These are phyloP conservation scores for Cladorrhinum samala DNA, from an alignment of 495 filamentous ascomycete species.

Conservation along the genomic window DNA sequence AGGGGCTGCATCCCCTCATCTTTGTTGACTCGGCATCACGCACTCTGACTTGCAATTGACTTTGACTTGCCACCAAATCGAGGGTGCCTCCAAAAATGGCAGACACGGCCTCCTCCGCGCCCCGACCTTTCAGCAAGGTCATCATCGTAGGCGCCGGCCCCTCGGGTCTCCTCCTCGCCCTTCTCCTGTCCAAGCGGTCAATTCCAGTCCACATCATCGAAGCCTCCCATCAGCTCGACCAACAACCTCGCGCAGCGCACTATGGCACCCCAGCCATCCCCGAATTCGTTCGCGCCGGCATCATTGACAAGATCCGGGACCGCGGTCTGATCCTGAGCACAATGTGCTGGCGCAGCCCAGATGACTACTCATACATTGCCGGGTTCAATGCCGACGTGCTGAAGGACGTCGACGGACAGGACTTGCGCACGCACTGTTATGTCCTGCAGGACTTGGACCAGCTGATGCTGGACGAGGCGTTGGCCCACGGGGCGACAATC, in stretches of 20 bases:
- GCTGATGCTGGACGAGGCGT: constrained; percentile 13
- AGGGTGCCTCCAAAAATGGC: background rate
- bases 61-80: no score
- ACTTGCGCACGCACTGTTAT: constrained; percentile 43
- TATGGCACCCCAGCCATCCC: constrained; percentile 38
- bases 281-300: constrained; percentile 45
- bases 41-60: no score
- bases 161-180: constrained; percentile 48
- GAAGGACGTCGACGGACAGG: constrained; percentile 27
- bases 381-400: constrained; percentile 26
- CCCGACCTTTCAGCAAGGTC: constrained; percentile 15
- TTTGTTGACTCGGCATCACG: no score
- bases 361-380: constrained; percentile 30
- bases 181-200: constrained; percentile 49
- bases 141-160: constrained; percentile 54
- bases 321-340: constrained; percentile 37
- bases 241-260: constrained; percentile 51
- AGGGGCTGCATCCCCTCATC: background rate
- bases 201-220: constrained; percentile 50
- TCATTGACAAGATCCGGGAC: constrained; percentile 39
- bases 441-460: constrained; percentile 40
- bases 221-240: constrained; percentile 41
- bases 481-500: constrained; percentile 8
- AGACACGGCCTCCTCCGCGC: background rate
- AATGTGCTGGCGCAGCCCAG: constrained; percentile 44